Conservation (phyloP, 257 asterid species). For the Przewalskia tangutica region DNA sequence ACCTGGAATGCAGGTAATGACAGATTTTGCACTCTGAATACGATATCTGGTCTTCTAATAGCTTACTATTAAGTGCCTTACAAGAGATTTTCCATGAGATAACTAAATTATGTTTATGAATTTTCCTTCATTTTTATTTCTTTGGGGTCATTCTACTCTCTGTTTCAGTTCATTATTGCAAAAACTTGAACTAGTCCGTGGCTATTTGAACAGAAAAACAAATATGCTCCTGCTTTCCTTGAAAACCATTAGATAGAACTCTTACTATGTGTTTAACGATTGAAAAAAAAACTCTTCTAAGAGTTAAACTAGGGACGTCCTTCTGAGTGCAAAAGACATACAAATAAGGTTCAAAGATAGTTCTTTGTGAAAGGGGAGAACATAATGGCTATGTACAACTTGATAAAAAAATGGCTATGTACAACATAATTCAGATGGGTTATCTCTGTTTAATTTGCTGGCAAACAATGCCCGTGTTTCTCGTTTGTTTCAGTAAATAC, state of each 20-base stretch:
- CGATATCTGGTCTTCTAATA: not conserved
- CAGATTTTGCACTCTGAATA: constrained; percentile 2
- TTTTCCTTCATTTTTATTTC: not conserved
- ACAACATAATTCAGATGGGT: not conserved
- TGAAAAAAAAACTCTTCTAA: not conserved
- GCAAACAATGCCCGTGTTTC: not conserved
- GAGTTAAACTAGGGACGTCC: not conserved
- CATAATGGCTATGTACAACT: not conserved
- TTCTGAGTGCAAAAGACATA: not conserved
- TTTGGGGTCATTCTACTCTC: not conserved
- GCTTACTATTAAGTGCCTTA: not conserved
- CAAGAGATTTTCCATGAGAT: not conserved
- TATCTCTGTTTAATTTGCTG: not conserved
- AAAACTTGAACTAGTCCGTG: not conserved
- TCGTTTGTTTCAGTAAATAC: not conserved
- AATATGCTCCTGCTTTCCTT: not conserved
- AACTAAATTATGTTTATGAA: not conserved
- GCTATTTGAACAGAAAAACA: not conserved
- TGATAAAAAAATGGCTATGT: not conserved
- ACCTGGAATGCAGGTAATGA: constrained; percentile 81
- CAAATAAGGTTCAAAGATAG: not conserved
- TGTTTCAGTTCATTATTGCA: not conserved
- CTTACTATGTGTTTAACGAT: no score
- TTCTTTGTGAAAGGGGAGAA: not conserved
- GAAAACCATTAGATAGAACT: not conserved